Conservation (phyloP, 169 alveolate genomes). For the Toxoplasma gondii region DNA sequence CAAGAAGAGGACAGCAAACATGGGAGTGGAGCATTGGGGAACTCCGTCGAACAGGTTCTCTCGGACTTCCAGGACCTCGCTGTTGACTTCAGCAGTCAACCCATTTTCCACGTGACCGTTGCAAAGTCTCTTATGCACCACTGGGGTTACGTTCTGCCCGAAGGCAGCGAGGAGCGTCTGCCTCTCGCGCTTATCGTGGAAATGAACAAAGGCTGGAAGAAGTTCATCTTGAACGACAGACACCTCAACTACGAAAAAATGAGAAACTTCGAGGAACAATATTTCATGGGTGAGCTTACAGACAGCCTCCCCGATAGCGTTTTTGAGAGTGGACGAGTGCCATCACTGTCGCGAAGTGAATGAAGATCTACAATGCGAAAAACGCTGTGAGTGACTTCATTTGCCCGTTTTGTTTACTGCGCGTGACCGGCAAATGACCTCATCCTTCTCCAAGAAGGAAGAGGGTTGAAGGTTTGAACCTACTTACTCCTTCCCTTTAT, state of each 20-base stretch:
- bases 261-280: slow-evolving; percentile 26
- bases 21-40: not conserved
- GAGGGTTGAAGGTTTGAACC: no score
- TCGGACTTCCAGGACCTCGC: slow-evolving; percentile 25
- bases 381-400: no score
- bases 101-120: slow-evolving; percentile 13
- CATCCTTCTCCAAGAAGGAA: no score
- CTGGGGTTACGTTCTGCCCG: slow-evolving; percentile 28
- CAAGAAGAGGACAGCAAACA: not conserved
- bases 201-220: slow-evolving; percentile 17
- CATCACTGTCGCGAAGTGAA: no score
- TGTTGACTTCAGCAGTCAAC: slow-evolving; percentile 27
- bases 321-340: no score
- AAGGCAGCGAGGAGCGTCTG: not conserved
- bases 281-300: not conserved
- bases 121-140: slow-evolving; percentile 28
- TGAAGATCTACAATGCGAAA: no score
- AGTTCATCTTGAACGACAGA: slow-evolving; percentile 18
- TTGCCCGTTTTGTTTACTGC: no score
- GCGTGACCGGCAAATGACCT: no score
- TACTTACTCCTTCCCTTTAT: no score
- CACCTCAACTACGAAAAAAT: slow-evolving; percentile 35
- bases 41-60: not conserved
- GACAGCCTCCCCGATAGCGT: no score
- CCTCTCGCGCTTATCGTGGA: slow-evolving; percentile 32